These are phyloP conservation scores for Phytophthora syringae DNA, from an alignment of 352 stramenopile species.

Conservation along the genomic window DNA sequence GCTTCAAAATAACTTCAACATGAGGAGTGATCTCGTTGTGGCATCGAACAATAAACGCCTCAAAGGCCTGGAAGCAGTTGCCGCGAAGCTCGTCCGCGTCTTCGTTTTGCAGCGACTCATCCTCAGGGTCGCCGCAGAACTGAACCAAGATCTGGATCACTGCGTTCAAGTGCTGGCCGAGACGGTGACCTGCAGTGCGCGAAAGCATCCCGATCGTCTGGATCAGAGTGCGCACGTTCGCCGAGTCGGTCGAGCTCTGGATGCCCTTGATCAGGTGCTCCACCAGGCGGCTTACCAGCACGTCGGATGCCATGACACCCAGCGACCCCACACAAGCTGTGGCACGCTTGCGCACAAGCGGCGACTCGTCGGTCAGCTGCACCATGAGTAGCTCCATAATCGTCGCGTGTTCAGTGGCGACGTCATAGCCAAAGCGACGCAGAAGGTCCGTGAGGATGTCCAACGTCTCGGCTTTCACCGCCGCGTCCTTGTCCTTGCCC, in stretches of 20 bases:
- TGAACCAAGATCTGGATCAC: slow-evolving; percentile 97
- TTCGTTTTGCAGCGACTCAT: slow-evolving; percentile 94
- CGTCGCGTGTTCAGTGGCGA: slow-evolving; percentile 86
- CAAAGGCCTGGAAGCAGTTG: slow-evolving; percentile 98
- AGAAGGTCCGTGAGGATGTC: slow-evolving; percentile 98
- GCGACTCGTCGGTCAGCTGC: slow-evolving; percentile 82
- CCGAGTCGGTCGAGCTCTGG: slow-evolving; percentile 65
- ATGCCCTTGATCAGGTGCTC: slow-evolving; percentile 94
- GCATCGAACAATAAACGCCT: slow-evolving; percentile 97
- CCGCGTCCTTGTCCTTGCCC: slow-evolving; percentile 68
- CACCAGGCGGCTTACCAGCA: slow-evolving; percentile 93
- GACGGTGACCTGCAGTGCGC: slow-evolving; percentile 95
- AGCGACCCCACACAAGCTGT: slow-evolving; percentile 95
- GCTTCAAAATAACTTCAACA: slow-evolving; percentile 91
- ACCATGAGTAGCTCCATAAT: slow-evolving; percentile 91
- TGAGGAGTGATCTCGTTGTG: slow-evolving; percentile 96
- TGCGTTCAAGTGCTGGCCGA: slow-evolving; percentile 94
- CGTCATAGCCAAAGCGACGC: slow-evolving; percentile 94
- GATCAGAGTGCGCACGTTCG: slow-evolving; percentile 93
- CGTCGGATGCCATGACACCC: slow-evolving; percentile 95
- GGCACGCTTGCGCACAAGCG: slow-evolving; percentile 96
- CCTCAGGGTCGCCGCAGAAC: slow-evolving; percentile 93
- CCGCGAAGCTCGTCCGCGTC: slow-evolving; percentile 96
- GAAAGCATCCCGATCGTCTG: slow-evolving; percentile 98
- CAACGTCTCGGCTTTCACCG: slow-evolving; percentile 94